Conservation (phyloP, 2,329 filamentous ascomycete species). For the Aspergillus quadricinctus region DNA sequence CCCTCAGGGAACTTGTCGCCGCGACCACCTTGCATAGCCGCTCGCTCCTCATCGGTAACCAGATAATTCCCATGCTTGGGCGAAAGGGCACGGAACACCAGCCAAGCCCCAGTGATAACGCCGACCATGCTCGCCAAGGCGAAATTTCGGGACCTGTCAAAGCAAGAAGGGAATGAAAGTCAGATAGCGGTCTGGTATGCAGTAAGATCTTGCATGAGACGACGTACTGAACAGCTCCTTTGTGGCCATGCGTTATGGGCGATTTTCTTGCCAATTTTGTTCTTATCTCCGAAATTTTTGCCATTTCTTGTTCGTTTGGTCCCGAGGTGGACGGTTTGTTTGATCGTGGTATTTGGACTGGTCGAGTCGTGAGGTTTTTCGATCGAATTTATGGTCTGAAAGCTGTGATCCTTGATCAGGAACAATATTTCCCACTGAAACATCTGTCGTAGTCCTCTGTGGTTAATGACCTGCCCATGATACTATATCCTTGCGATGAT, state of each 20-base stretch:
- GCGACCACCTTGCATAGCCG: conserved; percentile 10
- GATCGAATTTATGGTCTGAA: background rate
- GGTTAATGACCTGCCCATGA: conserved; percentile 6
- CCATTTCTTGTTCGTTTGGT: background rate
- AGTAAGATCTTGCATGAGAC: background rate
- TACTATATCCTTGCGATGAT: background rate
- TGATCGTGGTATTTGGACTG: background rate
- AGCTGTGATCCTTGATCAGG: background rate
- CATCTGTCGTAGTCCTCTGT: background rate
- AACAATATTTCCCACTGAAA: background rate
- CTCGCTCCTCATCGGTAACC: conserved; percentile 14
- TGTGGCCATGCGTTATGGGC: background rate
- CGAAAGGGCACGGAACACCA: conserved; percentile 17
- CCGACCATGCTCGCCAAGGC: conserved; percentile 19
- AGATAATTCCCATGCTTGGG: conserved; percentile 8
- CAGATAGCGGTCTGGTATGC: background rate
- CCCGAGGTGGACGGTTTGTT: background rate
- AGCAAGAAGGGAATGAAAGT: background rate
- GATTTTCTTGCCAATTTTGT: too few species aligned
- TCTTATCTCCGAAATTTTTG: background rate
- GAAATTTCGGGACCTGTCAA: conserved; percentile 15
- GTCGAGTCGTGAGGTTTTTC: background rate
- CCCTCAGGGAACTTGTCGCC: conserved; percentile 8
- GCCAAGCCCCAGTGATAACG: conserved; percentile 15
- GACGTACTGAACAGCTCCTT: background rate